Base-by-base conservation (phyloP, 345 rosid genomes). In the Abelmoschus esculentus region DNA sequence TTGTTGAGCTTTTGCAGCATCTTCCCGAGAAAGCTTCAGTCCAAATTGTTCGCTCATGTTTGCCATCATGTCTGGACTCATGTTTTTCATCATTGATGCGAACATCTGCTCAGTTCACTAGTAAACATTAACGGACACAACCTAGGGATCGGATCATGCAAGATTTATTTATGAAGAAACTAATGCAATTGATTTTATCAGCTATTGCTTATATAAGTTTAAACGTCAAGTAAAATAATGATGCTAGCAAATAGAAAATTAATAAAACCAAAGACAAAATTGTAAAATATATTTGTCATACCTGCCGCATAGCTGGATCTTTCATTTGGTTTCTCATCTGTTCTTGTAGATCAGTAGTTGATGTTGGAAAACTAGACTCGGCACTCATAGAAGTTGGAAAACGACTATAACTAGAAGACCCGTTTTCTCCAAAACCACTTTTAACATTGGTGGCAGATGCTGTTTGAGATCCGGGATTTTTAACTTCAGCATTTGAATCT, bases 1-100 rank as follows among this genome's bases (percentile, higher is more conserved):
- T 85, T 96, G 81, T 67, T 96, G 97, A 74, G 89, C 96, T 80
- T 81, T 92, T 17, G 77, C 97, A 17, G 98, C 96, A 64, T 92
- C 97, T 79, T 92, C 98, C 10, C 44, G 84, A 47, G 98, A 85
- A 38, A 92, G 88, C 76, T 90, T 90, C 72, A 90, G 40, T 34
- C 99, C 98, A 70, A 96, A 89, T 57, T 92, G 98, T 77, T 96
- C 91, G 19, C 98, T 81, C 98, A 92, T 90, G 86, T 89, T 90
- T 58, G 92, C 88, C 96, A 96, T 88, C 90, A 86, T 90, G 46
- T 90, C 98, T 36, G 99, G 98, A 67, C 85, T 92, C 92, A 92
- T 82, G 75, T 83, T 92, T 83, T 90, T 89, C 50, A 96, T 83
- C 97, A 92, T 89, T 59, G 97, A 87, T 40, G 86, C 56, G 42